A percentile compares a stretch with the other conserved stretches of the same genome.
Evolutionary conservation across 2,329 filamentous ascomycete genomes (phyloP).

Genomic region (Rhytidhysteron rufulum): DNA sequence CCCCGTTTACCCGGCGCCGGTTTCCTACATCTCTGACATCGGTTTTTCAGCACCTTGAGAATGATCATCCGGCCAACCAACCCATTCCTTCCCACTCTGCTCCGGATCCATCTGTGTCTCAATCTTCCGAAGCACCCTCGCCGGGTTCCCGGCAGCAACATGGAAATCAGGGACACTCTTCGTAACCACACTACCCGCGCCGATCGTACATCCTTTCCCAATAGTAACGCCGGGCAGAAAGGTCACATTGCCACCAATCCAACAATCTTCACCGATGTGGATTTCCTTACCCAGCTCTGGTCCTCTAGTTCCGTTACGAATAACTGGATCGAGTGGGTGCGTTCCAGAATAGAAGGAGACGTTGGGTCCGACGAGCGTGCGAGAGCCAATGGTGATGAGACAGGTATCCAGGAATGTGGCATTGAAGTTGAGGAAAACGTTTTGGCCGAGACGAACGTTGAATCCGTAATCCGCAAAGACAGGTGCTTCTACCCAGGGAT

Average conservation of each 20-base stretch:
- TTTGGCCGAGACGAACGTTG: conserved; percentile 66
- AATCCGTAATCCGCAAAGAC: conserved; percentile 74
- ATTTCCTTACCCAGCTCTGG: conserved; percentile 74
- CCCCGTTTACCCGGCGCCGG: no score
- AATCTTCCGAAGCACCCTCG: conserved; percentile 49
- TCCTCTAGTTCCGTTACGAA: conserved; percentile 70
- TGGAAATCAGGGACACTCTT: conserved; percentile 65
- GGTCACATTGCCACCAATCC: conserved; percentile 47
- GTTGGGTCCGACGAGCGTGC: conserved; percentile 76
- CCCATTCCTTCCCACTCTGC: background rate
- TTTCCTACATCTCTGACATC: background rate
- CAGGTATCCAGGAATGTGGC: conserved; percentile 75
- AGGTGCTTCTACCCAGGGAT: conserved; percentile 68
- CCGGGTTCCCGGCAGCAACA: conserved; percentile 65
- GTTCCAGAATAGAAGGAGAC: conserved; percentile 71
- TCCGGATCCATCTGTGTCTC: conserved; percentile 1
- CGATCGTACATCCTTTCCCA: conserved; percentile 68
- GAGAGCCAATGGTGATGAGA: conserved; percentile 67
- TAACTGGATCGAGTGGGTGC: conserved; percentile 71
- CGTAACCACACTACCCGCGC: conserved; percentile 79
- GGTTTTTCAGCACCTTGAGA: conserved; percentile 1
- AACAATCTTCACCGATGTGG: conserved; percentile 74
- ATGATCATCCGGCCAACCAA: background rate
- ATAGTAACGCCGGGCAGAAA: conserved; percentile 76
- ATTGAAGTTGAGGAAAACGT: conserved; percentile 73